Percentiles rank a stretch among this genome's conserved stretches.
Conservation (phyloP, 2,329 filamentous ascomycete species). For the Didymella exigua region DNA sequence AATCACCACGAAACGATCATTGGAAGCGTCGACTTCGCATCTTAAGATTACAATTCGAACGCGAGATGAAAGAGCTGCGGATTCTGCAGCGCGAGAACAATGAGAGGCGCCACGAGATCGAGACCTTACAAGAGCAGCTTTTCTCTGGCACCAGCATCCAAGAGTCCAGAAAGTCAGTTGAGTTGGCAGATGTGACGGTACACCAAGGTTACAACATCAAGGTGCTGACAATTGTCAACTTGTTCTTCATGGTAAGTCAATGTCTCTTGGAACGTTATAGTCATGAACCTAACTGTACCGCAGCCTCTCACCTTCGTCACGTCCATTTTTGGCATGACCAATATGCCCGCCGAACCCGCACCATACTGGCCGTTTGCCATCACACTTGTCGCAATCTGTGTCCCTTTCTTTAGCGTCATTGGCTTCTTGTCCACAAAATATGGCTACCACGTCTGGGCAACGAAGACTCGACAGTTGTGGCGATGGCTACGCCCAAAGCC, state of each 20-base stretch:
- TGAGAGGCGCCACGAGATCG: constrained; percentile 60
- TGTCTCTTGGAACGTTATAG: neutral
- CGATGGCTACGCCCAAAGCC: constrained; percentile 34
- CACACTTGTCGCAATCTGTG: constrained; percentile 50
- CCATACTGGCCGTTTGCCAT: constrained; percentile 50
- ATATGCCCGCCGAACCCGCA: constrained; percentile 48
- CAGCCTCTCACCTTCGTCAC: constrained; percentile 65
- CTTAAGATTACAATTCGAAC: constrained; percentile 58
- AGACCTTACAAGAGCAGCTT: constrained; percentile 64
- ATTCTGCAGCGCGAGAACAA: constrained; percentile 59
- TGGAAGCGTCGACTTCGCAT: constrained; percentile 58
- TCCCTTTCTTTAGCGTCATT: constrained; percentile 55
- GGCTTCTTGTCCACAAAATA: constrained; percentile 52
- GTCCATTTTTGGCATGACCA: constrained; percentile 61
- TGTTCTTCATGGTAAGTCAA: constrained; percentile 58
- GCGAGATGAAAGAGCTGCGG: constrained; percentile 57
- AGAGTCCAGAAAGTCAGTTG: constrained; percentile 65
- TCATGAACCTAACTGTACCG: neutral
- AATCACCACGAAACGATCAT: constrained; percentile 53
- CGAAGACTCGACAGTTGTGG: constrained; percentile 37
- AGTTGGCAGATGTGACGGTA: constrained; percentile 58
- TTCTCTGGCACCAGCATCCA: constrained; percentile 68
- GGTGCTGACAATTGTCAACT: constrained; percentile 62
- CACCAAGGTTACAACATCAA: constrained; percentile 68
- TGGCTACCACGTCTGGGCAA: constrained; percentile 48